Percentiles rank a stretch among this genome's conserved stretches.
Conservation (phyloP, 2,329 filamentous ascomycete genomes). For the Coleophoma crateriformis region DNA sequence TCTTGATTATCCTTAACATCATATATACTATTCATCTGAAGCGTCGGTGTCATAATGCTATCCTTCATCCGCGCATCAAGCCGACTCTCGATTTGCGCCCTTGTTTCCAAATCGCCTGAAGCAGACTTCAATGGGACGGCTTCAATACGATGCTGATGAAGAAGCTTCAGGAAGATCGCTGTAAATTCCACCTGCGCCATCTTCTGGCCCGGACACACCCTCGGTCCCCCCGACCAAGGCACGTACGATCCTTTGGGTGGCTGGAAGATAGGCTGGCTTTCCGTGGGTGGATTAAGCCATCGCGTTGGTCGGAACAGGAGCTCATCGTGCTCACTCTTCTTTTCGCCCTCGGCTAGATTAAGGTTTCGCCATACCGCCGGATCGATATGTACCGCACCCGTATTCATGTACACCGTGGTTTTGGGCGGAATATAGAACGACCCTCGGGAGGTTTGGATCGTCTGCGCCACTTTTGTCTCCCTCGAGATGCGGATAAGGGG, state of each 20-base stretch:
- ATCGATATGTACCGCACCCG: conserved; percentile 4
- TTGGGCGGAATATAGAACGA: conserved; percentile 43
- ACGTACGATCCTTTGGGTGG: conserved; percentile 8
- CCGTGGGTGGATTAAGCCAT: too few species aligned
- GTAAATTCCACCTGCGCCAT: conserved; percentile 17
- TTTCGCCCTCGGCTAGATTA: conserved; percentile 8
- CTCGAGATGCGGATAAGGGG: too few species aligned
- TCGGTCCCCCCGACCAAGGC: conserved; percentile 10
- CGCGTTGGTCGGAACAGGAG: conserved; percentile 2
- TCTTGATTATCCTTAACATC: too few species aligned
- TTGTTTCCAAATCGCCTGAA: background rate
- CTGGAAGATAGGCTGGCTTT: background rate
- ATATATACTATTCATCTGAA: background rate
- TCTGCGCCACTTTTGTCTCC: conserved; percentile 24
- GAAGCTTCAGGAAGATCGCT: conserved; percentile 8
- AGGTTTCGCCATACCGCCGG: conserved; percentile 10
- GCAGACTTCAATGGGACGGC: background rate
- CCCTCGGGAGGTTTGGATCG: conserved; percentile 48
- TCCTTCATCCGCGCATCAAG: background rate
- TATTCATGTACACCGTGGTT: conserved; percentile 29
- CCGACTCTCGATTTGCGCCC: background rate
- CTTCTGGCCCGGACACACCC: conserved; percentile 15
- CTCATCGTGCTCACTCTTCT: conserved; percentile 6
- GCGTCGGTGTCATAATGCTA: background rate
- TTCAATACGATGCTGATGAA: background rate